These are phyloP conservation scores for Podospora didyma DNA, from an alignment of 495 filamentous ascomycete species.

Conservation along the genomic window DNA sequence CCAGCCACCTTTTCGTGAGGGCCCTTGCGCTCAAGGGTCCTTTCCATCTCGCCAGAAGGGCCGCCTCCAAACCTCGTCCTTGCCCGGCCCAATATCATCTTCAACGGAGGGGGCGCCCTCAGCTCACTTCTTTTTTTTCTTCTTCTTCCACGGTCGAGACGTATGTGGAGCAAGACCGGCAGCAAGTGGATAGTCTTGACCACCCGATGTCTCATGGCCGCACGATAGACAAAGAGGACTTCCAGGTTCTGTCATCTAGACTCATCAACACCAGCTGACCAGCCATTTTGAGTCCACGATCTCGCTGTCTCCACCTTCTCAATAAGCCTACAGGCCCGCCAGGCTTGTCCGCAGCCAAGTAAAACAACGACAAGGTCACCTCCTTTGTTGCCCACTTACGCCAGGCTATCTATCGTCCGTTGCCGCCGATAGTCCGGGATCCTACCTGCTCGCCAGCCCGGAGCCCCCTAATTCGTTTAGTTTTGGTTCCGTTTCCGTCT, in stretches of 20 bases:
- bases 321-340: slow-evolving; percentile 13
- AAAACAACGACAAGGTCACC: slow-evolving; percentile 9
- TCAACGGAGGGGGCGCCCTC: slow-evolving; percentile 28
- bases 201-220: slow-evolving; percentile 18
- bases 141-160: neutral
- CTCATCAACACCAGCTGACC: slow-evolving; percentile 14
- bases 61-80: neutral
- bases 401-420: slow-evolving; percentile 10
- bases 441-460: neutral
- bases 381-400: slow-evolving; percentile 23
- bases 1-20: slow-evolving; percentile 5
- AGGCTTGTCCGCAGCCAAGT: slow-evolving; percentile 1
- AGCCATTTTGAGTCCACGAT: slow-evolving; percentile 18
- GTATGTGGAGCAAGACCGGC: slow-evolving; percentile 2
- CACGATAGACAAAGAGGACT: slow-evolving; percentile 25
- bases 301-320: slow-evolving; percentile 18
- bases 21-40: slow-evolving; percentile 30
- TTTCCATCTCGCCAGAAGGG: slow-evolving; percentile 9
- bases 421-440: neutral
- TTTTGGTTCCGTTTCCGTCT: slow-evolving; percentile 11
- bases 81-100: slow-evolving; percentile 8
- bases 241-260: slow-evolving; percentile 9
- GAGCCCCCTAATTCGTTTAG: slow-evolving; percentile 12
- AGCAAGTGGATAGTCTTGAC: slow-evolving; percentile 8
- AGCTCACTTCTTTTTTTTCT: slow-evolving; percentile 9